phyloP scores from a whole-genome alignment of 768 basidiomycete species.

The Rhizopogon vulgaris region DNA sequence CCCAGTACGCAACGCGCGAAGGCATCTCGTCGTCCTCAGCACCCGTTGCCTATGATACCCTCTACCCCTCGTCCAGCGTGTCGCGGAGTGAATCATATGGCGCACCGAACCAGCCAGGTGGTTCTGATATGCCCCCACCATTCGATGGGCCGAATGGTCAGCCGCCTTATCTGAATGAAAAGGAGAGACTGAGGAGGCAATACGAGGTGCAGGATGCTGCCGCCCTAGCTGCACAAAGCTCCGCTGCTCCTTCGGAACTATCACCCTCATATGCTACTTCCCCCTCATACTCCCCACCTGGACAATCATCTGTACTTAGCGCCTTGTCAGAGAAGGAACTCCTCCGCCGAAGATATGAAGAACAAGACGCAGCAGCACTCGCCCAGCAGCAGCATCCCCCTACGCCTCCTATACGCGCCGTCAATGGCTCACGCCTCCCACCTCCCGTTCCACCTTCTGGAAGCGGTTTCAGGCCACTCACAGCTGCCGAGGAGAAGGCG shows the following conservation, averaged over 20 bases:
- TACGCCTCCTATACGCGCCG: constrained; percentile 18
- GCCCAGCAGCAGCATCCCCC: constrained; percentile 15
- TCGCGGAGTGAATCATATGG: constrained; percentile 14
- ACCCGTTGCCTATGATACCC: constrained; percentile 57
- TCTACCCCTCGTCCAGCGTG: constrained; percentile 42
- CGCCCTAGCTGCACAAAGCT: constrained; percentile 25
- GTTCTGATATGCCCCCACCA: constrained; percentile 44
- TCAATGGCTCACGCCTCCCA: constrained; percentile 23
- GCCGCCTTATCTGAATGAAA: constrained; percentile 47
- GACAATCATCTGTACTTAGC: constrained; percentile 16
- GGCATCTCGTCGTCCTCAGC: constrained; percentile 23
- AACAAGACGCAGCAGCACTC: constrained; percentile 41
- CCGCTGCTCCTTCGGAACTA: constrained; percentile 11
- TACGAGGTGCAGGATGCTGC: constrained; percentile 67
- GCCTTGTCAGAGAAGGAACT: constrained; percentile 51
- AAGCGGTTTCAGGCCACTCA: constrained; percentile 33
- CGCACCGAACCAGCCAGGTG: constrained; percentile 16
- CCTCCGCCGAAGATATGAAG: constrained; percentile 49
- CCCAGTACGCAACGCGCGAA: constrained; percentile 17
- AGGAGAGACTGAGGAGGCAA: constrained; percentile 57
- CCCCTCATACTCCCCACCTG: constrained; percentile 13
- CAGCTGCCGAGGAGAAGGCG: constrained; percentile 79
- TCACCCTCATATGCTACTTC: constrained; percentile 9
- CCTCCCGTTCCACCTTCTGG: constrained; percentile 23
- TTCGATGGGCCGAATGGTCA: constrained; percentile 39